Evolutionary conservation across 257 asterid genomes (phyloP), one percentile per base, ranked within the genome.

Genomic region (Plectranthus barbatus): DNA sequence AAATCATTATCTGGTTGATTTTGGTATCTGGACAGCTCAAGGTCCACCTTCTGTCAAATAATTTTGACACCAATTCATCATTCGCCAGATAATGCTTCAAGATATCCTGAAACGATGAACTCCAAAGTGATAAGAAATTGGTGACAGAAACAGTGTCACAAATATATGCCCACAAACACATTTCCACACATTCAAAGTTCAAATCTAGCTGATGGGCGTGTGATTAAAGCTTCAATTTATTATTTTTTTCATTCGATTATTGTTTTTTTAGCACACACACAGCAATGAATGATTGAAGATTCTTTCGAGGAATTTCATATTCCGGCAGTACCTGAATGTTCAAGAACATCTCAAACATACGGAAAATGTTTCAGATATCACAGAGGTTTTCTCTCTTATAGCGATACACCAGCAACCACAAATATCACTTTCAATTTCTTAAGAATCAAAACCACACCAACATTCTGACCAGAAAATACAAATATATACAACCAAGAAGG

Each of bases 11-110:
- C 71, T 84, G 86, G 72, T 85, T 81, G 69, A 89, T 75, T 72
- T 84, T 83, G 54, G 93, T 66, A 48, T 73, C 91, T 2, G 95
- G 93, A 74, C 73, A 76, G 68, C 87, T 80, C 78, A 91, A 54
- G 7, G 81, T 73, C 98, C 98, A 91, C 79, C 79, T 84, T 56
- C 93, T 71, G 59, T 82, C 73, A 4, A 86, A 85, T 60, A 86
- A 76, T 63, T 50, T 86, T 4, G 74, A 75, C 56, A 84, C 63
- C 20, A 77, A 58, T 36, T 75, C 92, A 10, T 62, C 74, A 54
- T 64, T 76, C 9, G 66, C 69, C 47, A 74, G 64, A 66, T 64
- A 70, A 59, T 60, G 60, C 66, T 70, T 69, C 69, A 64, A 65
- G 15, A 33, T 47, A 60, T 57, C 79, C 93, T 80, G 81, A 59